Conservation (phyloP, 306 rosid species). For the Cajanus cajan region DNA sequence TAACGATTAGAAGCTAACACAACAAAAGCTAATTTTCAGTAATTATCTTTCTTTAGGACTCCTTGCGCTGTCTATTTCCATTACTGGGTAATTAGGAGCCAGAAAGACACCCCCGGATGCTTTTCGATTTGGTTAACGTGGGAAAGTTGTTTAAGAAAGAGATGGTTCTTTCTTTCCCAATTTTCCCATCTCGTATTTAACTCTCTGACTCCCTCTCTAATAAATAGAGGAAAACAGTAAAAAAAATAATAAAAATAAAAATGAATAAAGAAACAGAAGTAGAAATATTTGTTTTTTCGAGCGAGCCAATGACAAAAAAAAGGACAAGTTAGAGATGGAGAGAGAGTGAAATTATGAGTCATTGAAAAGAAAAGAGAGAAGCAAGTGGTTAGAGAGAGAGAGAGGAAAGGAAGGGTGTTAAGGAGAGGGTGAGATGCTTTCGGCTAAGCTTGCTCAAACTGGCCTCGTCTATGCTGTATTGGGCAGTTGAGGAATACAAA, state of each 20-base stretch:
- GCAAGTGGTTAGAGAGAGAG: conserved; percentile 55
- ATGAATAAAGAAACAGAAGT: not conserved
- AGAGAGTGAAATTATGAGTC: conserved; percentile 40
- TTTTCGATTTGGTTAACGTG: conserved; percentile 99
- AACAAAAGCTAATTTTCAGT: conserved; percentile 49
- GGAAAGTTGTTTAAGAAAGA: conserved; percentile 91
- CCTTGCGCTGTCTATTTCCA: conserved; percentile 68
- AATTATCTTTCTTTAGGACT: conserved; percentile 45
- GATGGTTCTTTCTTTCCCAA: conserved; percentile 65
- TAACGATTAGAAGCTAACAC: conserved; percentile 35
- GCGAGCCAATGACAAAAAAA: not conserved
- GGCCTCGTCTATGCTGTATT: conserved; percentile 72
- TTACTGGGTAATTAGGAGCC: conserved; percentile 46
- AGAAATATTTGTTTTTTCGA: not conserved
- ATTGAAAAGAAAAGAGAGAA: conserved; percentile 47
- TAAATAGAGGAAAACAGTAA: conserved; percentile 15
- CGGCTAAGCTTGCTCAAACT: conserved; percentile 58
- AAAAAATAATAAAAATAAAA: not conserved
- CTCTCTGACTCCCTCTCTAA: conserved; percentile 31
- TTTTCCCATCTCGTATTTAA: conserved; percentile 33
- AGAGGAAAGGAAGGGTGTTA: conserved; percentile 29
- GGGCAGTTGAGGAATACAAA: conserved; percentile 52
- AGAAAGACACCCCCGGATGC: conserved; percentile 36
- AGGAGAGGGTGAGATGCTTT: conserved; percentile 47
- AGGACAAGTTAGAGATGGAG: conserved; percentile 10